Base-by-base conservation (phyloP, 345 rosid species). In the Brassica cretica region DNA sequence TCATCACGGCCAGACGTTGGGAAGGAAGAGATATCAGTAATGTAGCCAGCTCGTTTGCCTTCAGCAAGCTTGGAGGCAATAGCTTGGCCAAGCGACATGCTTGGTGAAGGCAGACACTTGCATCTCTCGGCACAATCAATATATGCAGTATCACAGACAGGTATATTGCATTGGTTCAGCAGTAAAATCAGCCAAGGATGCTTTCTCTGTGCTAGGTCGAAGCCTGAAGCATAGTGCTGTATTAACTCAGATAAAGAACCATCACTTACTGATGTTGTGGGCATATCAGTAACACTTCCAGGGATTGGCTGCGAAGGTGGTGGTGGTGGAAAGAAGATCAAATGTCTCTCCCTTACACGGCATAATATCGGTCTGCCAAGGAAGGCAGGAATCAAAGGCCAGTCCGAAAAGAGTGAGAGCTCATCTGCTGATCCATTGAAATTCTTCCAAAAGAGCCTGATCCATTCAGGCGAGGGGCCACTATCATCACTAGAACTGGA, bases 321-420 rank as follows among this genome's bases (percentile, higher is more conserved):
- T 3, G 81, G 81, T 76, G 98, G 97, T 76, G 98, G 93, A 85
- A 91, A 71, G 64, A 93, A 90, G 65, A 90, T 86, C 72, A 93
- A 85, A 76, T 85, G 90, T 64, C 85, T 79, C 75, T 89, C 94
- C 78, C 87, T 88, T 64, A 91, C 88, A 76, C 98, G 94, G 82
- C 98, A 93, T 64, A 93, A 82, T 68, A 91, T 84, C 55, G 94
- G 88, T 82, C 97, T 86, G 44, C 98, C 97, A 78, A 91, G 96
- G 84, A 91, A 90, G 63, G 96, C 96, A 87, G 98, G 98, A 85
- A 93, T 86, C 67, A 93, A 75, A 37, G 98, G 98, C 98, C 98
- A 93, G 73, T 93, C 96, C 16, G 89, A 85, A 75, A 91, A 93
- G 66, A 89, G 87, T 46, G 87, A 82, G 66, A 91, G 87, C 37